Percentiles rank a stretch among this genome's conserved stretches.
These are phyloP conservation scores for Barnettozyma vustinii DNA, from an alignment of 805 yeast species.

Conservation along the genomic window DNA sequence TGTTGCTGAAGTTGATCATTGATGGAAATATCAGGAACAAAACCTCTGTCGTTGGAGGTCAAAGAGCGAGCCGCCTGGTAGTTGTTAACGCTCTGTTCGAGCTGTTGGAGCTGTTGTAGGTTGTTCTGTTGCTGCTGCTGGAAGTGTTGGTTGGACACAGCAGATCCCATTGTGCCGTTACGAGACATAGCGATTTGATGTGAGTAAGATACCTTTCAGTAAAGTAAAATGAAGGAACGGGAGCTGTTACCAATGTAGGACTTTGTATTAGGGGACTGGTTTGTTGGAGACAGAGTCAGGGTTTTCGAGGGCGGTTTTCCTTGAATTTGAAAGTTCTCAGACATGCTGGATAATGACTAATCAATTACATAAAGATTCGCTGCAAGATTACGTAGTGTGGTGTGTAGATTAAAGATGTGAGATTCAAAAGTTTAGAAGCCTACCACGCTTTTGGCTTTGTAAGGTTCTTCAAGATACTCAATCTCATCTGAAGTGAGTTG, in stretches of 20 bases:
- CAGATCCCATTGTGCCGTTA: slow-evolving; percentile 33
- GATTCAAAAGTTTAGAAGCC: background rate
- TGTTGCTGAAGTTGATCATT: slow-evolving; percentile 13
- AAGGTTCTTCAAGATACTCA: too few relatives aligned
- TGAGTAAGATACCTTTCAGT: background rate
- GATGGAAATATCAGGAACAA: slow-evolving; percentile 12
- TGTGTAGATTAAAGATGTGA: too few relatives aligned
- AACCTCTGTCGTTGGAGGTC: slow-evolving; percentile 30
- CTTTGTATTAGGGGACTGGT: background rate
- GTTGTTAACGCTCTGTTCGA: slow-evolving; percentile 34
- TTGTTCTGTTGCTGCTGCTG: slow-evolving; percentile 40
- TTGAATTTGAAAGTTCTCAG: background rate
- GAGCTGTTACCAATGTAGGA: background rate
- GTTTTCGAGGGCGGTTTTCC: background rate
- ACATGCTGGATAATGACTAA: background rate
- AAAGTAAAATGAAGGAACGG: background rate
- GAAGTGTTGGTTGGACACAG: slow-evolving; percentile 32
- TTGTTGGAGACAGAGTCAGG: background rate
- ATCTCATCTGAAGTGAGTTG: too few relatives aligned
- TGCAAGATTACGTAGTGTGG: background rate
- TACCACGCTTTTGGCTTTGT: background rate
- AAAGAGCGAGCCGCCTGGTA: slow-evolving; percentile 39
- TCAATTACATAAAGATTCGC: too few relatives aligned
- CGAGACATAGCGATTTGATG: slow-evolving; percentile 23
- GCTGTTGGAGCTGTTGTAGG: slow-evolving; percentile 39